phyloP scores from a whole-genome alignment of 1,139 yeast species.

The Kurtzmaniella quercitrusa region DNA sequence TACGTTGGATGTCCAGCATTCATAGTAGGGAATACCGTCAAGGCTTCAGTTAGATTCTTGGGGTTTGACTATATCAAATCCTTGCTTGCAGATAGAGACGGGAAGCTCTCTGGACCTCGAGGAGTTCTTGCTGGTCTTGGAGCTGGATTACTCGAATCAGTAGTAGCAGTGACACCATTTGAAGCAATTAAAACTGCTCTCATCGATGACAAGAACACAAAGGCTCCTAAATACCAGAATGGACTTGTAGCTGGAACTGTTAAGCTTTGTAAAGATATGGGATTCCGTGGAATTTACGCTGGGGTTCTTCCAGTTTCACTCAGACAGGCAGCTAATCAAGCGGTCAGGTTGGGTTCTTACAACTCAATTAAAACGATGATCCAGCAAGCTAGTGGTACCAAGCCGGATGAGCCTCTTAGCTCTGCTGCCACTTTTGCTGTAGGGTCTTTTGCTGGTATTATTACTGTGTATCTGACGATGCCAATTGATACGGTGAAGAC shows the following conservation, averaged over 20 bases:
- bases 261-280: slow-evolving; percentile 68
- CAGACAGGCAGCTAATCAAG: slow-evolving; percentile 94
- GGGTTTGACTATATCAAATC: slow-evolving; percentile 88
- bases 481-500: slow-evolving; percentile 97
- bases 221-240: slow-evolving; percentile 70
- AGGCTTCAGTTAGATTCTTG: slow-evolving; percentile 88
- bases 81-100: slow-evolving; percentile 73
- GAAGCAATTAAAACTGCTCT: slow-evolving; percentile 95
- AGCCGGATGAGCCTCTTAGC: slow-evolving; percentile 70
- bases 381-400: slow-evolving; percentile 65
- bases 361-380: slow-evolving; percentile 79
- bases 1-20: slow-evolving; percentile 98
- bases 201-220: slow-evolving; percentile 83
- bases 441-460: slow-evolving; percentile 89
- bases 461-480: slow-evolving; percentile 95
- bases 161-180: slow-evolving; percentile 92
- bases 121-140: slow-evolving; percentile 96
- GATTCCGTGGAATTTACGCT: slow-evolving; percentile 77
- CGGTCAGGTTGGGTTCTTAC: slow-evolving; percentile 90
- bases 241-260: slow-evolving; percentile 63
- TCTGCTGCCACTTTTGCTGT: slow-evolving; percentile 79
- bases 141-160: slow-evolving; percentile 90
- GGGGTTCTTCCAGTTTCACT: slow-evolving; percentile 90
- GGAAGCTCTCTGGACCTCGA: slow-evolving; percentile 81
- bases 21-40: slow-evolving; percentile 91